These are phyloP conservation scores for Leptodontidium sp. DNA, from an alignment of 2,329 filamentous ascomycete species.

Conservation along the genomic window DNA sequence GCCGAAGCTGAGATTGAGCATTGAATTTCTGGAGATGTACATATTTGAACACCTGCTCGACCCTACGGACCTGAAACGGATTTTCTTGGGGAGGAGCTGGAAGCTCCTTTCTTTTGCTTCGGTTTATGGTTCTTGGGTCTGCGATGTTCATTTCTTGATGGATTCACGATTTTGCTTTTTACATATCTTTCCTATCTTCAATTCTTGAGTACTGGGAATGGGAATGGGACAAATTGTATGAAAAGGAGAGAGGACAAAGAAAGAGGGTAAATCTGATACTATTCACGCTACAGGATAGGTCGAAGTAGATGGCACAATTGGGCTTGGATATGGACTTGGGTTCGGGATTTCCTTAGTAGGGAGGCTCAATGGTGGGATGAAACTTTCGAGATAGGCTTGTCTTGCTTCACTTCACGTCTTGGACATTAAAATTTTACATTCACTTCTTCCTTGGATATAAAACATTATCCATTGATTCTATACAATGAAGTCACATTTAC, in stretches of 20 bases:
- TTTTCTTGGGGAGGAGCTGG: no score
- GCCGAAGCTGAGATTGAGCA: conserved; percentile 8
- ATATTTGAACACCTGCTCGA: not conserved
- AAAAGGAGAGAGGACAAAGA: no score
- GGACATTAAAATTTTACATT: not conserved
- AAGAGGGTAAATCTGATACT: no score
- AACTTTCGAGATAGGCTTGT: not conserved
- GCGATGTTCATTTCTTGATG: not conserved
- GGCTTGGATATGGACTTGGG: not conserved
- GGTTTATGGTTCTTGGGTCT: not conserved
- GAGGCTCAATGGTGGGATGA: not conserved
- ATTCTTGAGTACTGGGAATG: not conserved
- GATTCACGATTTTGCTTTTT: not conserved
- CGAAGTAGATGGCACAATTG: not conserved
- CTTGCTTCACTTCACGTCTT: not conserved
- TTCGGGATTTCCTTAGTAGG: no score
- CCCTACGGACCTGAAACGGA: no score
- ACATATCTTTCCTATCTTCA: not conserved
- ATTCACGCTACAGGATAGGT: no score
- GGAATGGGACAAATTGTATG: not conserved
- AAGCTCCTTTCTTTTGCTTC: not conserved
- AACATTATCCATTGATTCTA: not conserved
- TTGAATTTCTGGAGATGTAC: not conserved
- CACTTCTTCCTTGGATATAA: not conserved
- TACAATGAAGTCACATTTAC: not conserved